Evolutionary conservation across 805 yeast species (phyloP), one percentile per base, ranked within the genome.

Genomic region (Candida vaughaniae): DNA sequence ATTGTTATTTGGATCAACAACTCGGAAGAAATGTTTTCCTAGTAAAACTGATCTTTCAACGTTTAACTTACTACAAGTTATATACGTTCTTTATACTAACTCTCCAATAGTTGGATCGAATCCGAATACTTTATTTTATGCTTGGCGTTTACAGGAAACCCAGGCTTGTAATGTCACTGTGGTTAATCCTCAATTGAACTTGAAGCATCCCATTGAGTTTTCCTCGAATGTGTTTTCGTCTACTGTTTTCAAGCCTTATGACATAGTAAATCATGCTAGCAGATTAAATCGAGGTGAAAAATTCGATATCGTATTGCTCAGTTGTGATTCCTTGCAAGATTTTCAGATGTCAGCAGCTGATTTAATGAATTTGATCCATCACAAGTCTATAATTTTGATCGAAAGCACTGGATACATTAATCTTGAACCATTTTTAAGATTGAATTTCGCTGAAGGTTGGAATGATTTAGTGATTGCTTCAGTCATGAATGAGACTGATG

Each of bases 351-450:
- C 47, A 11, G 55, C 66, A 32, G 39, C 45, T 12, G 47, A 41
- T 19, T 39, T 66, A 22, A 46, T 41, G 18, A 59, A 62, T 3
- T 55, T 41, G 34, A 41, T 67, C 15, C 43, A 54, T 30, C 36
- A 46, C 6, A 43, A 71, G 55, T 71, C 88, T 17, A 63, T 79
- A 22, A 61, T 85, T 2, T 62, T 84, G 17, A 62, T 85, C 25
- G 95, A 85, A 59, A 74, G 81, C 33, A 77, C 87, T 2, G 86
- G 87, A 3, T 84, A 75, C 53, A 76, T 85, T 39, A 82, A 82
- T 55, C 56, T 85, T 35, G 91, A 85, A 55, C 84, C 85, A 6
- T 83, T 83, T 53, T 71, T 82, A 26, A 68, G 64, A 46, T 63
- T 76, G 55, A 64, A 67, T 14, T 56, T 68, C 39, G 49, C 63